Base-by-base conservation (phyloP, 2,329 filamentous ascomycete species). In the Colletotrichum sp. region DNA sequence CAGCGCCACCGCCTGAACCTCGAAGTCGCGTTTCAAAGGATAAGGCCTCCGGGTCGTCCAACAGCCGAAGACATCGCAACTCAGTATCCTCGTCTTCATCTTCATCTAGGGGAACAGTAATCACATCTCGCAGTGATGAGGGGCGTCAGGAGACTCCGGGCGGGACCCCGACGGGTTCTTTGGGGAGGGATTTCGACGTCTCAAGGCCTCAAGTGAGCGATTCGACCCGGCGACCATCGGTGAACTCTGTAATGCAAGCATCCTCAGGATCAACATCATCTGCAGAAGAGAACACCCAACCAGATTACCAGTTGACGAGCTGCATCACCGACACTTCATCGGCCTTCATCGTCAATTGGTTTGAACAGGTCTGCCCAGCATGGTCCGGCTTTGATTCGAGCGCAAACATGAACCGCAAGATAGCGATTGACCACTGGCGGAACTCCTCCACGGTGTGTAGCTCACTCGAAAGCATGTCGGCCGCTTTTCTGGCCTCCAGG, bases 331-430 rank as follows among this genome's bases (percentile, higher is more conserved):
- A 84, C 43, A 80, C 80, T 5, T 81, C 82, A 1, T 81, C 82
- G 0, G 79, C 84, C 1, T 80, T 86, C 12, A 83, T 86, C 26
- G 78, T 81, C 58, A 78, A 82, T 43, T 87, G 85, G 85, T 87
- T 87, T 68, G 80, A 83, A 1, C 81, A 85, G 16, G 85, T 87
- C 8, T 87, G 85, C 52, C 80, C 85, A 2, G 79, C 82, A 16
- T 87, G 85, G 85, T 86, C 85, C 1, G 84, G 83, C 7, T 85
- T 84, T 34, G 85, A 87, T 74, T 86, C 85, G 18, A 78, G 81
- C 18, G 74, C 79, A 5, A 87, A 86, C 26, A 79, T 84, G 28
- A 86, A 86, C 61, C 83, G 85, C 0, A 83, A 81, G 38, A 79
- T 87, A 8, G 85, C 85, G 3, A 80, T 81, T 6, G 80, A 82